A percentile compares a stretch with the other conserved stretches of the same genome.
Conservation (phyloP, 2,329 filamentous ascomycete species). For the Ophiobolus disseminans region DNA sequence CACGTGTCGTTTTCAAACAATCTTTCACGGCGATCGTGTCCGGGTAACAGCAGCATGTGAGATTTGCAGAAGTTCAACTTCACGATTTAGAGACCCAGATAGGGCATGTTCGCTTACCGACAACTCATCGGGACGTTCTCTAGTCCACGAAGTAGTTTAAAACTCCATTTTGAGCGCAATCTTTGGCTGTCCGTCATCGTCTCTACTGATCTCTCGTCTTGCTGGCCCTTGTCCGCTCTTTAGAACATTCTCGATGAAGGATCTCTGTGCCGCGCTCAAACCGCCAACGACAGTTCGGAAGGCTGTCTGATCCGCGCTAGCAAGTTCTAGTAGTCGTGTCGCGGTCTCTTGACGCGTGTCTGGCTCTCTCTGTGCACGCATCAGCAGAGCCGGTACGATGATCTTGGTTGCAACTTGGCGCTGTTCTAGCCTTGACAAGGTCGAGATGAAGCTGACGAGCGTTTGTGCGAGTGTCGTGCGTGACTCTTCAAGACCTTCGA, state of each 20-base stretch:
- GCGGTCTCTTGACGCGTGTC: conserved; percentile 73
- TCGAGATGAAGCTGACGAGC: conserved; percentile 73
- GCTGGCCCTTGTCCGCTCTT: conserved; percentile 60
- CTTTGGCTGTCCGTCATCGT: conserved; percentile 68
- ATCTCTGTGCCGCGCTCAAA: conserved; percentile 73
- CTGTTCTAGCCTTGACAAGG: conserved; percentile 37
- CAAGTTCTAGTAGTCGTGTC: conserved; percentile 78
- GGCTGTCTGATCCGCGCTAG: conserved; percentile 71
- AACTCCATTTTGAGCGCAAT: conserved; percentile 98
- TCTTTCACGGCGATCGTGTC: no score
- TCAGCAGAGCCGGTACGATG: conserved; percentile 77
- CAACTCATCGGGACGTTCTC: no score
- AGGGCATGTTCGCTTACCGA: no score
- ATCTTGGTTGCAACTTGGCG: conserved; percentile 71
- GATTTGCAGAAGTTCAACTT: no score
- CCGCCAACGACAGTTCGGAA: conserved; percentile 78
- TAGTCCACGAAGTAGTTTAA: no score
- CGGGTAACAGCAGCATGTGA: no score
- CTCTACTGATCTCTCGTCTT: conserved; percentile 60
- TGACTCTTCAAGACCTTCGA: conserved; percentile 81
- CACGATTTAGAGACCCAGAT: no score
- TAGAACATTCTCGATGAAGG: conserved; percentile 82
- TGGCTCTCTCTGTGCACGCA: conserved; percentile 69
- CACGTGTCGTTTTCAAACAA: no score
- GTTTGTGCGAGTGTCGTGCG: conserved; percentile 75